Conservation (phyloP, 495 filamentous ascomycete species). For the Penicillium atrosanguineum region DNA sequence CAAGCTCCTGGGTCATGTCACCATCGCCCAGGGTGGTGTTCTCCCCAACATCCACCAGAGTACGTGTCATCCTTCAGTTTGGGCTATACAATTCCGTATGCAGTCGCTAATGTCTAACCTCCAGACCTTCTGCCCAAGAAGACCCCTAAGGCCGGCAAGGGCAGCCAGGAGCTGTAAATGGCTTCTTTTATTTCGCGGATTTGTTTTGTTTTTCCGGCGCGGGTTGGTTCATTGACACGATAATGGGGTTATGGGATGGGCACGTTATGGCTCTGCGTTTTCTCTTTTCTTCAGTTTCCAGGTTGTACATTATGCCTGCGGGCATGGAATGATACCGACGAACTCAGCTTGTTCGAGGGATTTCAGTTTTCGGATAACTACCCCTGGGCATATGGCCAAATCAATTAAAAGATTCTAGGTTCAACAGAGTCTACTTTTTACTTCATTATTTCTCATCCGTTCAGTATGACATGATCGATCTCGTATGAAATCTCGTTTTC, state of each 20-base stretch:
- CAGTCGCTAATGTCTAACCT: constrained; percentile 42
- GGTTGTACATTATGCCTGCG: constrained; percentile 93
- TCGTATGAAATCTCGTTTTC: background rate
- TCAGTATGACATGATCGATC: background rate
- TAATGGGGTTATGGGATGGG: constrained; percentile 85
- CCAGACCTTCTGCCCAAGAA: constrained; percentile 97
- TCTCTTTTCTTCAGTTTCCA: constrained; percentile 66
- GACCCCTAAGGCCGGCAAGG: constrained; percentile 90
- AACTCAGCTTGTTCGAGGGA: constrained; percentile 32
- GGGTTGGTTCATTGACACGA: constrained; percentile 72
- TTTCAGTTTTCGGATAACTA: constrained; percentile 30
- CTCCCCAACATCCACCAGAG: constrained; percentile 98
- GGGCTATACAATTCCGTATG: background rate
- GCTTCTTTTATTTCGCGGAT: constrained; percentile 50
- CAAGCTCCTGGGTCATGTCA: constrained; percentile 98
- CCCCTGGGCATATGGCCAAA: constrained; percentile 15
- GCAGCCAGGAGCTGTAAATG: constrained; percentile 85
- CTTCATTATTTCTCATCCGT: background rate
- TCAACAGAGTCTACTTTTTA: constrained; percentile 1
- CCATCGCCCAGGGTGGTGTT: constrained; percentile 99
- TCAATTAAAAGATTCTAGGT: constrained; percentile 34
- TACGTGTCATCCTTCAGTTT: constrained; percentile 47
- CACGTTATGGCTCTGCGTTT: constrained; percentile 75
- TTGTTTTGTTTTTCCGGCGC: constrained; percentile 54
- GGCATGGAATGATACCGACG: constrained; percentile 59